Evolutionary conservation across 768 basidiomycete species (phyloP).

Genomic region (Pilatotrama ljubarskyi): DNA sequence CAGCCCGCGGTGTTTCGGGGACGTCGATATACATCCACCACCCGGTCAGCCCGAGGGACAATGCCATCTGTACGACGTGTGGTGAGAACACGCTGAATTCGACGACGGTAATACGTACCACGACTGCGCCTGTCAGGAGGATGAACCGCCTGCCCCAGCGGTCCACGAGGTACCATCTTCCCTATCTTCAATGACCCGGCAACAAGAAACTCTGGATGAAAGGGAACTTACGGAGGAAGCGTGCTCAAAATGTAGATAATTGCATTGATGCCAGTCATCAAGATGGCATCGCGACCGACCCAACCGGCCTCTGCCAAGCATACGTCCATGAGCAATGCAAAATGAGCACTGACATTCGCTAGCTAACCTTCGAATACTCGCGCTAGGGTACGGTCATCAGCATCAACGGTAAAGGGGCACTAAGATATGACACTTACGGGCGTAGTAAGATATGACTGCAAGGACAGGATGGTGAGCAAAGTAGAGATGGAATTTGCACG

Average conservation of each 20-base stretch:
- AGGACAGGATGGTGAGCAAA: background rate
- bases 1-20: constrained; percentile 80
- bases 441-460: constrained; percentile 92
- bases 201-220: background rate
- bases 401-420: constrained; percentile 3
- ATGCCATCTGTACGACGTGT: constrained; percentile 62
- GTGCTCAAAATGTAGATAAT: constrained; percentile 79
- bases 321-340: constrained; percentile 10
- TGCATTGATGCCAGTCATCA: constrained; percentile 95
- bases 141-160: constrained; percentile 88
- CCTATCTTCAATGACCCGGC: background rate
- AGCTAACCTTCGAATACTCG: constrained; percentile 85
- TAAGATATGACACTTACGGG: constrained; percentile 57
- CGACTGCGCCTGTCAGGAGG: constrained; percentile 79
- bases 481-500: background rate
- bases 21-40: constrained; percentile 95
- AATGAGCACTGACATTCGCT: background rate
- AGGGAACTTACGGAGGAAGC: constrained; percentile 66
- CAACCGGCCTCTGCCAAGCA: constrained; percentile 79
- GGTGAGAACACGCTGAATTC: background rate
- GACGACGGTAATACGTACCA: constrained; percentile 45
- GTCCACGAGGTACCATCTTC: constrained; percentile 92
- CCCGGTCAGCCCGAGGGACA: constrained; percentile 76
- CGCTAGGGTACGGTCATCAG: constrained; percentile 43
- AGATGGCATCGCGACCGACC: constrained; percentile 88